These are phyloP conservation scores for Didymellaceae sp. DNA, from an alignment of 2,329 filamentous ascomycete species.

Conservation along the genomic window DNA sequence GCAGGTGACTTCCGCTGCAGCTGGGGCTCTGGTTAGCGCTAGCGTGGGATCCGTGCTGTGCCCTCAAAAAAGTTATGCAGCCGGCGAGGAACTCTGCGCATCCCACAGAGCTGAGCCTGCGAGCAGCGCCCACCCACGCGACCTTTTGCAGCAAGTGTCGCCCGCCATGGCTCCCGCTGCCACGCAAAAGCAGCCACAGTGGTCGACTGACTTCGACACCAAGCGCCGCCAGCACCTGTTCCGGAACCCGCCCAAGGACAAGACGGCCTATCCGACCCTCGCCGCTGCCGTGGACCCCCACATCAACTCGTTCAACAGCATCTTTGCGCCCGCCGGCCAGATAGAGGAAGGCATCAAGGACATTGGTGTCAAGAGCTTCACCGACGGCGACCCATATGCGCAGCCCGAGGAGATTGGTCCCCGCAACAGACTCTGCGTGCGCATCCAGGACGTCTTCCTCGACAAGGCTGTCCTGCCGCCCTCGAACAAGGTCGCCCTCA, in stretches of 20 bases:
- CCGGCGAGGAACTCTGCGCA: not conserved
- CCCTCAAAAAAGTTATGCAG: slow-evolving; percentile 21
- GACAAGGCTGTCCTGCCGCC: slow-evolving; percentile 81
- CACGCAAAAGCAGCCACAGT: slow-evolving; percentile 61
- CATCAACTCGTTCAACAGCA: slow-evolving; percentile 91
- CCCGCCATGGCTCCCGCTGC: slow-evolving; percentile 42
- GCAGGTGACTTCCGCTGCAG: slow-evolving; percentile 23
- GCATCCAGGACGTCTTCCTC: slow-evolving; percentile 80
- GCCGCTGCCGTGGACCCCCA: slow-evolving; percentile 88
- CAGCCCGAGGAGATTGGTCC: slow-evolving; percentile 62
- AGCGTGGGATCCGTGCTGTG: slow-evolving; percentile 9
- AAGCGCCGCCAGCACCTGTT: slow-evolving; percentile 88
- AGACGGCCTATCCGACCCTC: slow-evolving; percentile 84
- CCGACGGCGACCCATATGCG: slow-evolving; percentile 73
- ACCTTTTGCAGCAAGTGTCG: slow-evolving; percentile 8
- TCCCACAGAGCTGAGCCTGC: slow-evolving; percentile 3
- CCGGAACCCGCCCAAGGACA: slow-evolving; percentile 83
- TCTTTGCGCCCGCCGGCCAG: slow-evolving; percentile 77
- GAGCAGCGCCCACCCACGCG: slow-evolving; percentile 16
- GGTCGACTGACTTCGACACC: slow-evolving; percentile 87
- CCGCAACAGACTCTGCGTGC: slow-evolving; percentile 78
- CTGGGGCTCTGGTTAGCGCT: not conserved
- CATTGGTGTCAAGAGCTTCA: slow-evolving; percentile 86
- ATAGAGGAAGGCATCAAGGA: slow-evolving; percentile 80
- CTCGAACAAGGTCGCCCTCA: slow-evolving; percentile 79